phyloP scores from a whole-genome alignment of 2,329 filamentous ascomycete genomes.

The Huntiella savannae region DNA sequence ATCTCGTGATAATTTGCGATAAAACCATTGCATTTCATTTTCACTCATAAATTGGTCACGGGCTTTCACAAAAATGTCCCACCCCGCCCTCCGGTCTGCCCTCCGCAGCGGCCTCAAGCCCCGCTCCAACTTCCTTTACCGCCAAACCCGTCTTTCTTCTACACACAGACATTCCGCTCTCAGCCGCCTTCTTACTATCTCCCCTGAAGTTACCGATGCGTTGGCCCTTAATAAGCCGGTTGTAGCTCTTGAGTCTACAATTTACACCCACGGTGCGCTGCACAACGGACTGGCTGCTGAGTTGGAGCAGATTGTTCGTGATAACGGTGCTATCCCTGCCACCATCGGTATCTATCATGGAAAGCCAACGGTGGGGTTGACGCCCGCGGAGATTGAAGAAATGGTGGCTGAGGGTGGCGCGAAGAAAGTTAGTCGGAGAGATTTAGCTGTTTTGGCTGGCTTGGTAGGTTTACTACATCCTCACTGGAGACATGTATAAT shows the following conservation, averaged over 20 bases:
- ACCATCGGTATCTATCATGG: slow-evolving; percentile 80
- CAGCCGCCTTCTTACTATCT: slow-evolving; percentile 40
- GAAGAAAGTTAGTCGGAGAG: slow-evolving; percentile 69
- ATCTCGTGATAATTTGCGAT: too few species aligned
- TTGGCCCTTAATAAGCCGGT: slow-evolving; percentile 58
- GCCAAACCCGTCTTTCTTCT: not conserved
- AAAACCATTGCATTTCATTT: too few species aligned
- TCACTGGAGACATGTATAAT: not conserved
- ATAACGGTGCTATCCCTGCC: slow-evolving; percentile 67
- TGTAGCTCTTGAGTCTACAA: slow-evolving; percentile 85
- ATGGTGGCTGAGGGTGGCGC: slow-evolving; percentile 51
- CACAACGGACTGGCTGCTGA: slow-evolving; percentile 56
- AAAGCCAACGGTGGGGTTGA: slow-evolving; percentile 61
- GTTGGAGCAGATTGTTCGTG: slow-evolving; percentile 65
- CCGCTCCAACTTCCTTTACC: not conserved
- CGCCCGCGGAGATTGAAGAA: slow-evolving; percentile 48
- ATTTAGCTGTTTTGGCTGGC: slow-evolving; percentile 66
- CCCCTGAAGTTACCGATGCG: slow-evolving; percentile 67
- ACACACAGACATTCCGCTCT: not conserved
- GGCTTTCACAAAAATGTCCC: not conserved
- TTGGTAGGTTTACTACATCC: slow-evolving; percentile 31
- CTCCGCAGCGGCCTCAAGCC: not conserved
- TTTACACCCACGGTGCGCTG: slow-evolving; percentile 86
- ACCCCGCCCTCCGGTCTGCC: not conserved
- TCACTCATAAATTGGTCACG: too few species aligned